phyloP scores from a whole-genome alignment of 1,284 basidiomycete genomes.

The Anthracocystis setariae region DNA sequence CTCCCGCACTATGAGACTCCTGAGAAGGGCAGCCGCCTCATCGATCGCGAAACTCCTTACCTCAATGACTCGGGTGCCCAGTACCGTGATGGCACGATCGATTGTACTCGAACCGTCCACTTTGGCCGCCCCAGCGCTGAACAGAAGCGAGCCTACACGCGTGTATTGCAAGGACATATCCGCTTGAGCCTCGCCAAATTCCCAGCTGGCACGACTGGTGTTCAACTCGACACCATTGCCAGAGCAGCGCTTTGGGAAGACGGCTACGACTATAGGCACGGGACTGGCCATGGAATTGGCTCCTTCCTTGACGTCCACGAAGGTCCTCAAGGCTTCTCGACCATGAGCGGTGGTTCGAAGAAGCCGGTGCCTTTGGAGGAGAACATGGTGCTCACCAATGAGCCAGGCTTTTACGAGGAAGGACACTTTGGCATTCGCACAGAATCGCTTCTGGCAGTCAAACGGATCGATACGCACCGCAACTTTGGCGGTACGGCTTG shows the following conservation, averaged over 20 bases:
- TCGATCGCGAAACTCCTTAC: slow-evolving; percentile 59
- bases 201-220: slow-evolving; percentile 61
- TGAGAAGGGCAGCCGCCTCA: slow-evolving; percentile 43
- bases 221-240: slow-evolving; percentile 58
- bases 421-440: slow-evolving; percentile 63
- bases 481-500: slow-evolving; percentile 58
- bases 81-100: slow-evolving; percentile 65
- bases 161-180: slow-evolving; percentile 63
- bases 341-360: slow-evolving; percentile 51
- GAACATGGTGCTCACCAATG: slow-evolving; percentile 60
- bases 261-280: slow-evolving; percentile 58
- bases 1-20: slow-evolving; percentile 66
- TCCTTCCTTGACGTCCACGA: slow-evolving; percentile 63
- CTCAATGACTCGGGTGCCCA: slow-evolving; percentile 63
- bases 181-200: slow-evolving; percentile 53
- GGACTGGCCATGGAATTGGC: slow-evolving; percentile 64
- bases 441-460: slow-evolving; percentile 59
- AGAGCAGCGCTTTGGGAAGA: slow-evolving; percentile 60
- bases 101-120: slow-evolving; percentile 63
- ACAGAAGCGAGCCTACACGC: slow-evolving; percentile 63
- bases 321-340: slow-evolving; percentile 58
- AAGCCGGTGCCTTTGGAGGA: slow-evolving; percentile 46
- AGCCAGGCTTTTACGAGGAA: slow-evolving; percentile 64
- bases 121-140: slow-evolving; percentile 60
- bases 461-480: slow-evolving; percentile 46